Conservation (phyloP, 2,329 filamentous ascomycete species). For the Ceratocystis huliohia region DNA sequence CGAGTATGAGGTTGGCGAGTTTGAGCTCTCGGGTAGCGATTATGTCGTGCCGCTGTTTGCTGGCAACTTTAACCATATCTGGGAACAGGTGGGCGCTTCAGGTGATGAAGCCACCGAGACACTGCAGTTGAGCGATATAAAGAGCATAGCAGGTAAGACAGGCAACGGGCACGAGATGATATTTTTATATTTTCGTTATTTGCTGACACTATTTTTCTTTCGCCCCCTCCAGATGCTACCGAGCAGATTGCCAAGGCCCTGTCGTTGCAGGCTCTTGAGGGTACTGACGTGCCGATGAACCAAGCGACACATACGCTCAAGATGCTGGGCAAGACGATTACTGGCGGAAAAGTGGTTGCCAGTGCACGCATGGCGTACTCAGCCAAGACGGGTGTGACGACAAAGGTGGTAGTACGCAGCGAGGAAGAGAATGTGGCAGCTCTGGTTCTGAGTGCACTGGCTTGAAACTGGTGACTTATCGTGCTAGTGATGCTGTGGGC, state of each 20-base stretch:
- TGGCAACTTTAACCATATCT: conserved; percentile 88
- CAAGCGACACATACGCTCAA: conserved; percentile 89
- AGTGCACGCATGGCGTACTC: conserved; percentile 88
- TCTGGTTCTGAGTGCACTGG: conserved; percentile 71
- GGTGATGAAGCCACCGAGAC: conserved; percentile 89
- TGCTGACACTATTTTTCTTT: conserved; percentile 24
- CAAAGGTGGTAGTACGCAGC: conserved; percentile 82
- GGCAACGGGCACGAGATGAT: neutral
- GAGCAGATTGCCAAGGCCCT: conserved; percentile 78
- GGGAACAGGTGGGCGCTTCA: conserved; percentile 82
- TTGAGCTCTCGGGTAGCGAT: conserved; percentile 82
- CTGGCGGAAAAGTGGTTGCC: conserved; percentile 76
- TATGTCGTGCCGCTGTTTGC: conserved; percentile 90
- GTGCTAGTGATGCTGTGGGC: no score
- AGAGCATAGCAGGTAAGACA: conserved; percentile 74
- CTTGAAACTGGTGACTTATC: conserved; percentile 36
- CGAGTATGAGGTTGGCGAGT: conserved; percentile 91
- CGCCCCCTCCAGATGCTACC: conserved; percentile 58
- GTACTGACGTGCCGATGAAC: conserved; percentile 79
- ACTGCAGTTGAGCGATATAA: conserved; percentile 71
- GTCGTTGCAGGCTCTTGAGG: conserved; percentile 85
- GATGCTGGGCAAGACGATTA: conserved; percentile 88
- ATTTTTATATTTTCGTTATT: neutral
- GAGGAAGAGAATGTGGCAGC: conserved; percentile 87
- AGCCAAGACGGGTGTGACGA: conserved; percentile 83